These are phyloP conservation scores for Wilcoxina mikolae DNA, from an alignment of 495 filamentous ascomycete species.

Conservation along the genomic window DNA sequence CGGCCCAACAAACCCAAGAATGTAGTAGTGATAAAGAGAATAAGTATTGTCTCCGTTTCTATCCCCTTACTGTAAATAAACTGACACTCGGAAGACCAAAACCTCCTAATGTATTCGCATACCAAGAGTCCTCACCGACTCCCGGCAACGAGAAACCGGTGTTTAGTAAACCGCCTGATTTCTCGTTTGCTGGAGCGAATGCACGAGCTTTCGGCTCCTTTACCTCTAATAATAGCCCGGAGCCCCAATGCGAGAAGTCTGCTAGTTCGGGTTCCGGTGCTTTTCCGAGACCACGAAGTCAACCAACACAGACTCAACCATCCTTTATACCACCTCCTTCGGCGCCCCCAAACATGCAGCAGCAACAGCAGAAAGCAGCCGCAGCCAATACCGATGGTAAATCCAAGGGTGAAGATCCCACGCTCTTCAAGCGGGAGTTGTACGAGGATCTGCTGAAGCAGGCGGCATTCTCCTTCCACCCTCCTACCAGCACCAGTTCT, in stretches of 20 bases:
- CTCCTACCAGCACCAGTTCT: not conserved
- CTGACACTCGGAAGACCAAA: not conserved
- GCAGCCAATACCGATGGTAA: not conserved
- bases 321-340: conserved; percentile 1
- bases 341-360: conserved; percentile 6
- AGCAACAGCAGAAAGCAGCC: not conserved
- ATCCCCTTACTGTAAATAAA: not conserved
- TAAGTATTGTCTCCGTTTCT: not conserved
- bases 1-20: not conserved
- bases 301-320: conserved; percentile 1
- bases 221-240: conserved; percentile 7
- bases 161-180: not conserved
- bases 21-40: not conserved
- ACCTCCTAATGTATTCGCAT: not conserved
- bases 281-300: not conserved
- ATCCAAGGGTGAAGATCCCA: not conserved
- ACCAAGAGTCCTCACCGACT: not conserved
- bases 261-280: not conserved
- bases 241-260: not conserved
- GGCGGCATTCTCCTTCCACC: not conserved
- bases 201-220: not conserved
- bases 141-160: not conserved
- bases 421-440: conserved; percentile 1
- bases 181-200: not conserved
- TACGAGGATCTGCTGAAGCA: conserved; percentile 3